Base-by-base conservation (phyloP, 257 asterid genomes). In the Solanum piurae region DNA sequence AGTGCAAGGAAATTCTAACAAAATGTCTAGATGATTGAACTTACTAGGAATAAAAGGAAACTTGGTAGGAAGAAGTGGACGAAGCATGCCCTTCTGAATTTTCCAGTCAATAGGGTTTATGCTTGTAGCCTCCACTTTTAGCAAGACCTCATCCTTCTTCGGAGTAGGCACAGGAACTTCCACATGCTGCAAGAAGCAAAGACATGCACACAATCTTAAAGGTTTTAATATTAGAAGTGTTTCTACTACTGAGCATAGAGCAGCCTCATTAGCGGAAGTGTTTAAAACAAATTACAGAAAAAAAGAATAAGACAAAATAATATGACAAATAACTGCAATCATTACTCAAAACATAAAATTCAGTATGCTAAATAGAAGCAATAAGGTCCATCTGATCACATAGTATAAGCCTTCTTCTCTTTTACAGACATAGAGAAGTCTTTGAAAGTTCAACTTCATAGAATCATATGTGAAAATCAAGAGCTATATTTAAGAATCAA, bases 21-120 rank as follows among this genome's bases (percentile, higher is more conserved):
- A 46, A 38, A 44, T 27, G 40, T 46, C 66, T 44, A 16, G 40
- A 79, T 77, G 37, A 60, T 62, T 13, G 80, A 88, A 79, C 93
- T 90, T 88, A 94, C 97, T 88, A 3, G 98, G 98, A 37, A 94
- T 88, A 12, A 85, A 55, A 62, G 93, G 97, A 89, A 93, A 93
- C 72, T 87, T 91, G 84, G 88, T 77, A 20, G 95, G 93, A 66
- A 93, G 34, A 31, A 94, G 4, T 71, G 94, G 96, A 72, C 93
- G 92, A 20, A 91, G 44, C 86, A 87, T 6, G 92, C 99, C 98
- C 85, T 94, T 94, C 92, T 94, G 90, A 18, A 91, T 88, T 84
- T 91, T 94, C 94, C 94, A 92, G 80, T 95, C 98, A 79, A 93
- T 79, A 3, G 96, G 96, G 87, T 94, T 95, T 68, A 93, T 64